These are phyloP conservation scores for Achaetomium macrosporum DNA, from an alignment of 2,329 filamentous ascomycete genomes.

Conservation along the genomic window DNA sequence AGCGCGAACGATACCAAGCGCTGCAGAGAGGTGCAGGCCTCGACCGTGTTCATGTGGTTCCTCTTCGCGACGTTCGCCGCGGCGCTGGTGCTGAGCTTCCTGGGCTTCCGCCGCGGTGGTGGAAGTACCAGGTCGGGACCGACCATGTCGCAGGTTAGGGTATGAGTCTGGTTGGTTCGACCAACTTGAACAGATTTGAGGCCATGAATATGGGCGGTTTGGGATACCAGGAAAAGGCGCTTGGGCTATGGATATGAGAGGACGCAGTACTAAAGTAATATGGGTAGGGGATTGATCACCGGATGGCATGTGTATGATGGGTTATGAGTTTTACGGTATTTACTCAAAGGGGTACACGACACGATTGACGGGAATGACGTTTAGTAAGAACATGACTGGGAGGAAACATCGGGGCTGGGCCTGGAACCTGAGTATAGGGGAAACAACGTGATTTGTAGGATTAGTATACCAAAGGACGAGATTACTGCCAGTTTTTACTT, in stretches of 20 bases:
- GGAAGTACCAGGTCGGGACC: constrained; percentile 42
- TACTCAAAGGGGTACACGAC: neutral
- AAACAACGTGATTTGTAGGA: neutral
- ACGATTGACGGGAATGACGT: neutral
- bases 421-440: neutral
- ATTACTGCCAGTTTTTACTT: neutral
- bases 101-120: constrained; percentile 46
- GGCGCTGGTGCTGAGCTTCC: constrained; percentile 50
- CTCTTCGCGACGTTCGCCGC: constrained; percentile 58
- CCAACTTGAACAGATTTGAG: neutral
- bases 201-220: neutral
- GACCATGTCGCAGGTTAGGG: constrained; percentile 53
- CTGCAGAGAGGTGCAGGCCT: constrained; percentile 70
- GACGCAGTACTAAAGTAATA: too few species aligned
- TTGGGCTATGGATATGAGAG: neutral
- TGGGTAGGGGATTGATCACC: neutral
- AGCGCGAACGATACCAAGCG: constrained; percentile 54
- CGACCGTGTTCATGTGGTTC: constrained; percentile 74
- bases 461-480: constrained; percentile 4
- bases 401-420: neutral
- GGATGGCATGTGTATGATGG: neutral
- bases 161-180: constrained; percentile 28
- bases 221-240: neutral
- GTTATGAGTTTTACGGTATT: neutral
- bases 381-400: constrained; percentile 8